phyloP scores from a whole-genome alignment of 192 early-diverging fungal genomes.

The Backusella tuberculispora region DNA sequence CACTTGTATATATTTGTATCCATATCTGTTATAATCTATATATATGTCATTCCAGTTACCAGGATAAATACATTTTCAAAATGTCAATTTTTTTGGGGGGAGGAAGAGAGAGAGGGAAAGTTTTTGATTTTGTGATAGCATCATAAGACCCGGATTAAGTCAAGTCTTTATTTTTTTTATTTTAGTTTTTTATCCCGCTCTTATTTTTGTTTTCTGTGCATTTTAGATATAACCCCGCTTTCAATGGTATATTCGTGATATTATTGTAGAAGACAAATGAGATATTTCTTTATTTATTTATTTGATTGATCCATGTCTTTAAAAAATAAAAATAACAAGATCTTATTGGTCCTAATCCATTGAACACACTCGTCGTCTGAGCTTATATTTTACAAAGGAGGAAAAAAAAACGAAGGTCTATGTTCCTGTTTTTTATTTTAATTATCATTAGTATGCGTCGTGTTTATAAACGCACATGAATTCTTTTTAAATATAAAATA shows the following conservation, averaged over 20 bases:
- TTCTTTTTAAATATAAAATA: no score
- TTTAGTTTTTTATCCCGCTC: background rate
- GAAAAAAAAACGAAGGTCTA: background rate
- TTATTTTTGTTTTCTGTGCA: background rate
- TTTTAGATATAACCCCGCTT: background rate
- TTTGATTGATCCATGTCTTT: background rate
- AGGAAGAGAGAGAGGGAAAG: background rate
- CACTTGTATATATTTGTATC: no score
- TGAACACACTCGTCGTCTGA: background rate
- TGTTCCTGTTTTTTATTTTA: conserved; percentile 7
- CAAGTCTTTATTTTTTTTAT: no score
- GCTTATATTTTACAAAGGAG: background rate
- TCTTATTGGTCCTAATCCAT: background rate
- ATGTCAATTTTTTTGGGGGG: background rate
- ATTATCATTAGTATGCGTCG: background rate
- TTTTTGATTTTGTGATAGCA: background rate
- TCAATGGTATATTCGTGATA: background rate
- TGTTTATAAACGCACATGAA: no score
- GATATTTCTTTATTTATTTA: no score
- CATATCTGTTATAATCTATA: no score
- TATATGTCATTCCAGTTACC: background rate
- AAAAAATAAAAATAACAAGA: background rate
- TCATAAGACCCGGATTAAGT: background rate
- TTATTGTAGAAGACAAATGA: no score
- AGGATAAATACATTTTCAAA: background rate